These are phyloP conservation scores for Botrytis byssoidea DNA, from an alignment of 2,329 filamentous ascomycete species.

Conservation along the genomic window DNA sequence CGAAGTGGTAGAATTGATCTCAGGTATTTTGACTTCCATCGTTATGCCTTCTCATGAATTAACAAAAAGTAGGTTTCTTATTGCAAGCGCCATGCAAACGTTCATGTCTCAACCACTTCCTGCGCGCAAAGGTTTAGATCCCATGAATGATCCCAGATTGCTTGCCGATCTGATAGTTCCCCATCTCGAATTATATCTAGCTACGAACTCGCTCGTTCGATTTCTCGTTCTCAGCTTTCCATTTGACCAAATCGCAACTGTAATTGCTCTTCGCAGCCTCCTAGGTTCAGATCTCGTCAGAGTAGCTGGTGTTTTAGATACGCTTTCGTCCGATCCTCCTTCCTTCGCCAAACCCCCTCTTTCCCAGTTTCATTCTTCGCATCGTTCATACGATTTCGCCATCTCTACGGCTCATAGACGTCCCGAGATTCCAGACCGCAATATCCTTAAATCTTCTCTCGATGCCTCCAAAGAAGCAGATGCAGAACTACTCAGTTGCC, in stretches of 20 bases:
- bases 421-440: background rate
- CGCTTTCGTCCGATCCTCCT: slow-evolving; percentile 33
- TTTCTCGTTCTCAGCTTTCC: slow-evolving; percentile 61
- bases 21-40: slow-evolving; percentile 45
- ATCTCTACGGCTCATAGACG: background rate
- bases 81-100: slow-evolving; percentile 59
- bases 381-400: slow-evolving; percentile 25
- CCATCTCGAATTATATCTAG: slow-evolving; percentile 59
- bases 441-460: slow-evolving; percentile 7
- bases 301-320: slow-evolving; percentile 54
- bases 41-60: background rate
- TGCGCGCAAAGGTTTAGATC: slow-evolving; percentile 50
- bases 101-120: slow-evolving; percentile 51
- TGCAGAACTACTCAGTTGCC: slow-evolving; percentile 17
- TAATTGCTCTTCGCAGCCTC: slow-evolving; percentile 57
- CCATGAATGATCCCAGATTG: slow-evolving; percentile 52
- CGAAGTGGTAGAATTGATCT: slow-evolving; percentile 59
- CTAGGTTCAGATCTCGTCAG: slow-evolving; percentile 57
- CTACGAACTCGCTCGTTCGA: slow-evolving; percentile 51
- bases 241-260: slow-evolving; percentile 53
- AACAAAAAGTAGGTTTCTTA: slow-evolving; percentile 50
- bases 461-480: background rate
- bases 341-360: slow-evolving; percentile 25
- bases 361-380: slow-evolving; percentile 23
- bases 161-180: slow-evolving; percentile 59